Evolutionary conservation across 495 filamentous ascomycete genomes (phyloP), one percentile per base, ranked within the genome.

Genomic region (Cetradonia linearis): DNA sequence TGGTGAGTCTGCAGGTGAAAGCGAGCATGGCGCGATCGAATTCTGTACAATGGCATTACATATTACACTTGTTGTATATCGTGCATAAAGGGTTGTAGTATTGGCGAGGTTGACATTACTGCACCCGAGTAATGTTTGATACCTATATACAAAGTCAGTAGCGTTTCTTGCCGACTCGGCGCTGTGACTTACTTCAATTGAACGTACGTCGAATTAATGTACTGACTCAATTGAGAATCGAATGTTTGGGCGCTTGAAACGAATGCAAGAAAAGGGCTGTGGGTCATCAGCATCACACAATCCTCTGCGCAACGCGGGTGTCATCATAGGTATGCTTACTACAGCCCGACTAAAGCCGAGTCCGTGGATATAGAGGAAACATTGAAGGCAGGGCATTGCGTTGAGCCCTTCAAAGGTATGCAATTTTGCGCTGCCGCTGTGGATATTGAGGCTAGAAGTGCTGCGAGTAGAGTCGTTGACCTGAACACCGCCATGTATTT

Each of bases 31-130:
- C n/a, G 68, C 62, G 64, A 85, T 84, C 28, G 94, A 99, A 68
- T 89, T 90, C 72, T 97, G 94, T 58, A 99, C 81, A 70, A 99
- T 87, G 62, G 87, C 83, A 78, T 91, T 97, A 81, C 94, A 99
- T 64, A 99, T 80, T 70, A 91, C 83, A 66, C 88, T 92, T 53
- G 83, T 92, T 14, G 91, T 95, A 73, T 91, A 99, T 67, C 91
- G 86, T 27, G 94, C 93, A 74, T 99, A 99, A 67, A 89, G 81
- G 66, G 85, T 78, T 57, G 81, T 85, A n/a, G 89, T 86, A 65
- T 94, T 87, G 34, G 84, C 84, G 54, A 88, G 78, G 66, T 93
- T 84, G 68, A 95, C 72, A 62, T 82, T 81, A 37, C 79, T 76
- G 69, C 93, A 99, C 44, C 93, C 92, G 36, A 97, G 77, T n/a